Percentiles rank a stretch among this genome's conserved stretches.
Evolutionary conservation across 805 yeast species (phyloP).

Genomic region (Lachancea dasiensis): DNA sequence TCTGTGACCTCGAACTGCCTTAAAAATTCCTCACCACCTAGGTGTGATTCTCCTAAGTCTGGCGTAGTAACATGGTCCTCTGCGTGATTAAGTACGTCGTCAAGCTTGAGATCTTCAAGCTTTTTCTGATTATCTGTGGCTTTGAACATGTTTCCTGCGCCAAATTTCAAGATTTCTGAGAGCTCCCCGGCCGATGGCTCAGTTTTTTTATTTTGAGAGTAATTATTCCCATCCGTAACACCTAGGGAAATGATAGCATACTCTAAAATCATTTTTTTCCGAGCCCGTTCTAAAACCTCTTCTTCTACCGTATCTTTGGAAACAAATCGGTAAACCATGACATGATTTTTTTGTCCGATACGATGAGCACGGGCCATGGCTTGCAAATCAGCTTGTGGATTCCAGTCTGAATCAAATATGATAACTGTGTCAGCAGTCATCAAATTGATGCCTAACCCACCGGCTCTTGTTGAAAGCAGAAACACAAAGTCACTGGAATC

Average conservation of each 20-base stretch:
- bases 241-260: conserved; percentile 97
- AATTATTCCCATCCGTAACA: conserved; percentile 64
- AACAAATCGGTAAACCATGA: conserved; percentile 95
- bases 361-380: conserved; percentile 99
- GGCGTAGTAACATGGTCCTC: conserved; percentile 97
- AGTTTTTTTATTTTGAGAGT: conserved; percentile 43
- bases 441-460: conserved; percentile 95
- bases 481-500: conserved; percentile 90
- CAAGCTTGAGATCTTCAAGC: conserved; percentile 89
- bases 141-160: conserved; percentile 97
- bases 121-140: conserved; percentile 93
- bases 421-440: conserved; percentile 99
- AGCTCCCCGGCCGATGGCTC: conserved; percentile 84
- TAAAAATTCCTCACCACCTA: conserved; percentile 97
- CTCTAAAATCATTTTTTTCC: conserved; percentile 96
- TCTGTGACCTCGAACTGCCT: conserved; percentile 98
- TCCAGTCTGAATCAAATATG: conserved; percentile 98
- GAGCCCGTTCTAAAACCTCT: conserved; percentile 91
- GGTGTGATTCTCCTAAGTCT: conserved; percentile 92
- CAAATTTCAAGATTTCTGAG: conserved; percentile 90
- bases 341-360: conserved; percentile 98
- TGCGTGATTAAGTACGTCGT: conserved; percentile 93
- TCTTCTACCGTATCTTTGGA: conserved; percentile 98
- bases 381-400: conserved; percentile 97
- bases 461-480: conserved; percentile 90